Evolutionary conservation across 2,329 filamentous ascomycete genomes (phyloP).

Genomic region (Fusarium albidum): DNA sequence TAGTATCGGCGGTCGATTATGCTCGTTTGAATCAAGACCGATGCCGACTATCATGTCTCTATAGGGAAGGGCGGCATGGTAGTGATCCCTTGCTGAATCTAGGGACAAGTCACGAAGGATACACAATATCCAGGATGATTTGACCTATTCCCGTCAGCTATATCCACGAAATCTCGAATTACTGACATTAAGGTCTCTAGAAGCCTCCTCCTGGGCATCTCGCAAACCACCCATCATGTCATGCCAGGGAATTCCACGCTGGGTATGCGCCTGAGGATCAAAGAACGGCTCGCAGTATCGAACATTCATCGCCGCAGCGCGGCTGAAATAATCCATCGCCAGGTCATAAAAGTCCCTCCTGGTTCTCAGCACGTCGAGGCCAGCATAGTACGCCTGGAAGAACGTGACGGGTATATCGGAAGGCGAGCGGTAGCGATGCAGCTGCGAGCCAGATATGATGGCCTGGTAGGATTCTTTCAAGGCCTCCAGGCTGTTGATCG

Average conservation of each 20-base stretch:
- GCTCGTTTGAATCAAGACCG: constrained; percentile 56
- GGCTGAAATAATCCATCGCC: constrained; percentile 73
- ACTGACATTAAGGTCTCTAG: constrained; percentile 13
- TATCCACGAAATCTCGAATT: rapidly evolving
- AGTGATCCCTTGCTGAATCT: constrained; percentile 74
- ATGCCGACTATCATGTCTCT: constrained; percentile 52
- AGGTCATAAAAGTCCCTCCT: constrained; percentile 74
- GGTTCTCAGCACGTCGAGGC: constrained; percentile 75
- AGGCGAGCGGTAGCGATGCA: constrained; percentile 20
- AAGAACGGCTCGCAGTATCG: constrained; percentile 81
- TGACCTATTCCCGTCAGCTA: constrained; percentile 6
- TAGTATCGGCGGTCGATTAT: constrained; percentile 52
- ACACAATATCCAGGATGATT: constrained; percentile 71
- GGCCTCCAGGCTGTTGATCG: constrained; percentile 12
- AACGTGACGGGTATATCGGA: constrained; percentile 50
- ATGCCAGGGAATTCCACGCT: constrained; percentile 66
- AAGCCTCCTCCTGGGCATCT: constrained; percentile 64
- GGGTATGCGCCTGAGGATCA: constrained; percentile 77
- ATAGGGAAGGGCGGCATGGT: constrained; percentile 51
- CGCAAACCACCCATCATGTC: constrained; percentile 70
- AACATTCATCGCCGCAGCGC: constrained; percentile 69
- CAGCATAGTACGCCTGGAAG: constrained; percentile 77
- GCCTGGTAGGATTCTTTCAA: constrained; percentile 15
- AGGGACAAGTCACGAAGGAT: constrained; percentile 74
- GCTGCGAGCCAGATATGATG: constrained; percentile 36